phyloP scores from a whole-genome alignment of 495 filamentous ascomycete species.

The Neurospora hispaniola region DNA sequence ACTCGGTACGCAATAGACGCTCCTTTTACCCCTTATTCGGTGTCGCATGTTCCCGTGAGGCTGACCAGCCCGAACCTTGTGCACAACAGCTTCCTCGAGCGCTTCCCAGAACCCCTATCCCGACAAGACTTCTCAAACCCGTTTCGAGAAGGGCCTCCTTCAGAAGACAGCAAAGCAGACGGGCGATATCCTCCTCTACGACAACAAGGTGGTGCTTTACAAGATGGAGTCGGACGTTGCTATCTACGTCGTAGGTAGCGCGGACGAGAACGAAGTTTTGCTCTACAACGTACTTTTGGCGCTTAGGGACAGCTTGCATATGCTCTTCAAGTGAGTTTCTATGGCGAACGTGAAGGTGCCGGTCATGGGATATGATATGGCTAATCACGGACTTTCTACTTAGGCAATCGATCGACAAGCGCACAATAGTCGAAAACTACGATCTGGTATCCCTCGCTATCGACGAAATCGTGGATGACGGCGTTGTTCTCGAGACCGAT shows the following conservation, averaged over 20 bases:
- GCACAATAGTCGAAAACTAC: constrained; percentile 96
- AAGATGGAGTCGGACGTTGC: constrained; percentile 97
- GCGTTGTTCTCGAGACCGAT: constrained; percentile 94
- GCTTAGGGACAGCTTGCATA: constrained; percentile 76
- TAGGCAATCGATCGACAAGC: constrained; percentile 81
- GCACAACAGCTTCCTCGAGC: constrained; percentile 8
- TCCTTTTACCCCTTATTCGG: neutral
- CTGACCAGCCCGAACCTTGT: neutral
- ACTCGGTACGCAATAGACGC: constrained; percentile 5
- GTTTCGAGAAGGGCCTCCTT: constrained; percentile 90
- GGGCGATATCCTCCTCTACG: constrained; percentile 92
- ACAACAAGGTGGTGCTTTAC: constrained; percentile 89
- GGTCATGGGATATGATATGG: constrained; percentile 35
- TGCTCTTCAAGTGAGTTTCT: constrained; percentile 59
- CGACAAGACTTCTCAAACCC: constrained; percentile 81
- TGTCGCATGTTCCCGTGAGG: neutral
- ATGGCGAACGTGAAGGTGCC: neutral
- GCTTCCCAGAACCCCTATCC: constrained; percentile 62
- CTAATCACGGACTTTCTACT: neutral
- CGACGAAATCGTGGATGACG: constrained; percentile 94
- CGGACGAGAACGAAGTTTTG: constrained; percentile 93
- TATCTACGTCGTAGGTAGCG: constrained; percentile 77
- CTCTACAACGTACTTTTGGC: constrained; percentile 88
- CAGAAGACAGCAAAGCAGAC: constrained; percentile 95
- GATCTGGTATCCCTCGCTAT: constrained; percentile 82